Evolutionary conservation across 225 moss, liverwort and hornwort genomes (phyloP).

Genomic region (Lunularia cruciata): DNA sequence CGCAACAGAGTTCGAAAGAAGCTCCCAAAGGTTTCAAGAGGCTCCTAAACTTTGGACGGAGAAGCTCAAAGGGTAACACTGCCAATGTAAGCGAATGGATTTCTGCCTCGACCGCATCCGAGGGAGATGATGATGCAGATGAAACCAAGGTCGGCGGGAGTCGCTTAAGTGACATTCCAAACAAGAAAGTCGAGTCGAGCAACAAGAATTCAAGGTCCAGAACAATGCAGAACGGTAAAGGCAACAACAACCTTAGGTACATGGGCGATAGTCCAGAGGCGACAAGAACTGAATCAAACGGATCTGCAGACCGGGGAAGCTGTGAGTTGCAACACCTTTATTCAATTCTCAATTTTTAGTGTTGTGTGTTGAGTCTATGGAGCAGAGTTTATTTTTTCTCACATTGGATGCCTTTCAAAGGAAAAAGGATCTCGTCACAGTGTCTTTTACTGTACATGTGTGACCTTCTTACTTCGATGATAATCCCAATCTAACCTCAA

Average conservation of each 20-base stretch:
- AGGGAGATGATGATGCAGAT: slow-evolving; percentile 79
- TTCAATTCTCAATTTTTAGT: background rate
- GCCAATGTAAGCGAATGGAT: slow-evolving; percentile 67
- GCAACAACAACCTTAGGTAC: slow-evolving; percentile 41
- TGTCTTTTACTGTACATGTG: too few species aligned
- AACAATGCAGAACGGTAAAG: slow-evolving; percentile 32
- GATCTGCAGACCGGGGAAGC: slow-evolving; percentile 30
- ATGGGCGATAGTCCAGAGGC: slow-evolving; percentile 49
- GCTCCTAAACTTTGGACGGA: slow-evolving; percentile 80
- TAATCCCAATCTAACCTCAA: too few species aligned
- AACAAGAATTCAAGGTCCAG: slow-evolving; percentile 23
- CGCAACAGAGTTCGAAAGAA: slow-evolving; percentile 67
- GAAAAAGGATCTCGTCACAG: too few species aligned
- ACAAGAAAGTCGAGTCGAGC: slow-evolving; percentile 51
- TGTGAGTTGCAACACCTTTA: slow-evolving; percentile 21
- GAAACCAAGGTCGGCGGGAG: slow-evolving; percentile 44
- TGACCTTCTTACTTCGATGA: too few species aligned
- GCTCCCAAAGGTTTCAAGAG: slow-evolving; percentile 81
- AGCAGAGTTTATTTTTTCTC: too few species aligned
- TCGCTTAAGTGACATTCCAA: slow-evolving; percentile 50
- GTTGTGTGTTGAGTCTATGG: background rate
- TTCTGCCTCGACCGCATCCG: slow-evolving; percentile 67
- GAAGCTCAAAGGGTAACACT: slow-evolving; percentile 62
- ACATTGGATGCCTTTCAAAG: too few species aligned
- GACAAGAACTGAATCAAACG: slow-evolving; percentile 31